phyloP scores from a whole-genome alignment of 148 eudicot species.

The Spergularia marina region DNA sequence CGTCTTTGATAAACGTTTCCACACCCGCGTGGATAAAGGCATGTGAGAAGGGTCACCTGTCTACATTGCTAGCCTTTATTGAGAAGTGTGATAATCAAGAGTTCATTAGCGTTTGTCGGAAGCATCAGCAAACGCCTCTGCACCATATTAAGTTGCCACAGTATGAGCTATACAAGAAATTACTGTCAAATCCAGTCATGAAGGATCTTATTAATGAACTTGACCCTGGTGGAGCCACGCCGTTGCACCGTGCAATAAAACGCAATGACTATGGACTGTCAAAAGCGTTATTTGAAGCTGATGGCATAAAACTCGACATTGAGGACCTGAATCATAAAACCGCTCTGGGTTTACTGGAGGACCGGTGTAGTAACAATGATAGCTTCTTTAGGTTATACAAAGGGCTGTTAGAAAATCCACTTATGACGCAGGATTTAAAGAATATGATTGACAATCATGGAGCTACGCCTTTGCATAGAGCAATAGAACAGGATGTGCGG shows the following conservation, averaged over 20 bases:
- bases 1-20: neutral
- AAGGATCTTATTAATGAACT: constrained; percentile 6
- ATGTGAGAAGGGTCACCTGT: constrained; percentile 11
- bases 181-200: neutral
- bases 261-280: neutral
- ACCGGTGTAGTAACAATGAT: neutral
- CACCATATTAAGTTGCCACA: neutral
- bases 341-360: constrained; percentile 5
- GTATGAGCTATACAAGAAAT: neutral
- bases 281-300: constrained; percentile 10
- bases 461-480: constrained; percentile 18
- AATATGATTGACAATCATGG: constrained; percentile 11
- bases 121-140: constrained; percentile 7
- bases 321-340: constrained; percentile 8
- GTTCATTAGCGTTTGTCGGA: constrained; percentile 3
- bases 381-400: constrained; percentile 8
- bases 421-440: constrained; percentile 9
- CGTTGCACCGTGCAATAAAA: constrained; percentile 10
- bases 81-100: neutral
- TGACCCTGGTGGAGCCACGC: constrained; percentile 7
- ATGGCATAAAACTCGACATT: constrained; percentile 13
- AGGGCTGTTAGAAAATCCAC: constrained; percentile 1
- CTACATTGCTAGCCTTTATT: constrained; percentile 9
- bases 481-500: constrained; percentile 1
- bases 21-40: constrained; percentile 16